Conservation (phyloP, 805 yeast genomes). For the Teunomyces stri region DNA sequence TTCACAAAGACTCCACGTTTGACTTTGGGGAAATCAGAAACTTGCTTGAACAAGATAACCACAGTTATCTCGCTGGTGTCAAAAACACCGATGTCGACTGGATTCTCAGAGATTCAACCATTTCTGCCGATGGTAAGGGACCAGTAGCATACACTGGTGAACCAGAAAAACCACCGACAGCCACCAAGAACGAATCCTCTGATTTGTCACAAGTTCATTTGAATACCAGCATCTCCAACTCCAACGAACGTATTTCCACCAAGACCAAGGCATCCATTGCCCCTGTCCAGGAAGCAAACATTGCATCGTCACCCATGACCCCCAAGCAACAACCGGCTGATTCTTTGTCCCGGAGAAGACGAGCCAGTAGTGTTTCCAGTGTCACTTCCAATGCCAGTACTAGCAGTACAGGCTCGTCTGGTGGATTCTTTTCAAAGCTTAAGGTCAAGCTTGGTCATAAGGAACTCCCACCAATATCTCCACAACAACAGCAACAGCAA, state of each 20-base stretch:
- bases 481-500: background rate
- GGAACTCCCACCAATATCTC: constrained; percentile 3
- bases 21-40: constrained; percentile 21
- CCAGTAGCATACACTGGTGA: background rate
- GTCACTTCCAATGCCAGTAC: constrained; percentile 14
- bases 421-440: constrained; percentile 35
- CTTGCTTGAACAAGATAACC: constrained; percentile 21
- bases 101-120: constrained; percentile 42
- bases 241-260: constrained; percentile 26
- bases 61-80: constrained; percentile 27
- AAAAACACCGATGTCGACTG: constrained; percentile 48
- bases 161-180: background rate
- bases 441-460: constrained; percentile 24
- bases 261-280: constrained; percentile 36
- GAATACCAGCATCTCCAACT: constrained; percentile 27
- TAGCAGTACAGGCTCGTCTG: constrained; percentile 11
- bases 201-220: constrained; percentile 15
- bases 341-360: constrained; percentile 13
- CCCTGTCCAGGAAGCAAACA: constrained; percentile 21
- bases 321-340: constrained; percentile 1
- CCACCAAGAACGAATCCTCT: background rate
- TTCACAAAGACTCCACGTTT: constrained; percentile 5
- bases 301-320: constrained; percentile 7
- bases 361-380: constrained; percentile 18
- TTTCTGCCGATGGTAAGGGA: background rate